Base-by-base conservation (phyloP, 179 eudicot species). In the Carnegiea gigantea region DNA sequence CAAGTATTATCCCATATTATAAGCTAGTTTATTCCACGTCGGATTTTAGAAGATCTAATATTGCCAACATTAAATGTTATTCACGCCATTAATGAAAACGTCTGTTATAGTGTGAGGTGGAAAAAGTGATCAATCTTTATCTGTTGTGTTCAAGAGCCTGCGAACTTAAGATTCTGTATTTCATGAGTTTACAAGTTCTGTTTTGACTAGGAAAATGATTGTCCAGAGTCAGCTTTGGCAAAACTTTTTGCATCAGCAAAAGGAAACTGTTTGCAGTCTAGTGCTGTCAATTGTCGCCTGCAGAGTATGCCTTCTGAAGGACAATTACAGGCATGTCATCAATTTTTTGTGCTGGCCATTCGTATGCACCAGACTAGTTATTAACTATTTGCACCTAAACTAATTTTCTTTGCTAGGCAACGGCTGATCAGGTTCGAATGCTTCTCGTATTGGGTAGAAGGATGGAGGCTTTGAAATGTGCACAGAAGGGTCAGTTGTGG, bases 171-270 rank as follows among this genome's bases (percentile, higher is more conserved):
- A n/a, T 82, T 48, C 5, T 15, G 11, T 59, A 11, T 9, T 7
- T 78, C 12, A 10, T 62, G 64, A 60, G 51, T 44, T 82, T 71
- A 48, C 77, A 23, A 49, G 30, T 71, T 80, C 80, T 44, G 30
- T 72, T 64, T 65, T 65, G 36, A 65, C 64, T 83, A 94, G 98
- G 97, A 90, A 83, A 86, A 68, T 83, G 95, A 94, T 84, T 68
- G 82, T 81, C 95, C 98, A 77, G 98, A 93, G 82, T 80, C 89
- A 71, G 97, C 94, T 26, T 88, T 94, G 84, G 97, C 95, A 64
- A 91, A 83, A 43, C 88, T 86, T 23, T 82, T 87, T 80, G 75
- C 85, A 79, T 84, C 89, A 33, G 79, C 79, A 54, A 82, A 84
- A 51, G 80, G 79, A 17, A 82, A 73, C 24, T 46, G 14, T 48